Evolutionary conservation across 2,329 filamentous ascomycete species (phyloP).

Genomic region (Hymenoscyphus fructigenus): DNA sequence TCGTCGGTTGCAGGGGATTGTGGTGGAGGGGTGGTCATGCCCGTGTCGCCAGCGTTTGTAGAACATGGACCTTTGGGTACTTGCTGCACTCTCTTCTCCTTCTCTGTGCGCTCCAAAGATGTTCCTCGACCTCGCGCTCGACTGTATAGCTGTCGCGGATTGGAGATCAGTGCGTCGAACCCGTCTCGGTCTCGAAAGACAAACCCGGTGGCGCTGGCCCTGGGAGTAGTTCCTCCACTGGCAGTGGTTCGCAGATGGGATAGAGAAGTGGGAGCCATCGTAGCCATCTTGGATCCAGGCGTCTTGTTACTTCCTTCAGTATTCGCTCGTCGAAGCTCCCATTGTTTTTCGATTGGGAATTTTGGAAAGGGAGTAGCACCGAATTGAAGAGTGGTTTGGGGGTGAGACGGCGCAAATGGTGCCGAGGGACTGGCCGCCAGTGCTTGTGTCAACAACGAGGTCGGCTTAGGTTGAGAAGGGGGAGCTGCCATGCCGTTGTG

Average conservation of each 20-base stretch:
- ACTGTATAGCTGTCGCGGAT: conserved; percentile 39
- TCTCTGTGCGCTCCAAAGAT: conserved; percentile 45
- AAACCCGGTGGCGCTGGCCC: conserved; percentile 17
- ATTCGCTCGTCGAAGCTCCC: conserved; percentile 23
- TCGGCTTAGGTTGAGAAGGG: conserved; percentile 24
- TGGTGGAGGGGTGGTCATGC: conserved; percentile 28
- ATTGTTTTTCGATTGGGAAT: conserved; percentile 13
- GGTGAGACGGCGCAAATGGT: conserved; percentile 7
- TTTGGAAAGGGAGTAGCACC: conserved; percentile 3
- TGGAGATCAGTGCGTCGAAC: conserved; percentile 38
- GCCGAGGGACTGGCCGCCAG: conserved; percentile 25
- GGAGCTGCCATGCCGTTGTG: conserved; percentile 17
- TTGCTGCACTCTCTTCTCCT: conserved; percentile 41
- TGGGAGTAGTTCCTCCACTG: conserved; percentile 23
- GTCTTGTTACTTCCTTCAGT: conserved; percentile 8
- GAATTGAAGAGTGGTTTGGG: conserved; percentile 11
- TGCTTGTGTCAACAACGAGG: conserved; percentile 35
- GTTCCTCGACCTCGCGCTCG: conserved; percentile 37
- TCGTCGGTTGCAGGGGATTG: conserved; percentile 21
- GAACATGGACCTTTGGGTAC: conserved; percentile 32
- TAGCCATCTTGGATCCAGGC: conserved; percentile 20
- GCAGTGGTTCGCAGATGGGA: conserved; percentile 15
- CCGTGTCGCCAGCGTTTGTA: conserved; percentile 38
- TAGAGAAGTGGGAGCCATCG: conserved; percentile 15
- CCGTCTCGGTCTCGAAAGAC: conserved; percentile 35